Percentiles rank a stretch among this genome's conserved stretches.
Evolutionary conservation across 2,329 filamentous ascomycete genomes (phyloP).

Genomic region (Mycogone perniciosa): DNA sequence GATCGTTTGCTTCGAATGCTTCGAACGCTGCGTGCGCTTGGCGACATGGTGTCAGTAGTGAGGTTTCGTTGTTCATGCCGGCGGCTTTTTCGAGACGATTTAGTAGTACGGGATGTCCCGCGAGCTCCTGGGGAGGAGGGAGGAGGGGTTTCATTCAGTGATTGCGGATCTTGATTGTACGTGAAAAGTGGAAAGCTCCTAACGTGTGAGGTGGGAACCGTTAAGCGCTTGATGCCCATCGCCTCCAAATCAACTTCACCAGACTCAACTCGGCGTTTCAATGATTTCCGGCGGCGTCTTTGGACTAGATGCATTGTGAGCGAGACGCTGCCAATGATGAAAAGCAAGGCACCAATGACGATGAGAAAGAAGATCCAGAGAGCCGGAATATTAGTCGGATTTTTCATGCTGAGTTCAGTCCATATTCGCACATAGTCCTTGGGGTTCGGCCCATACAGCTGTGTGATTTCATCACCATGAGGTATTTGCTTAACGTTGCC

Average conservation of each 20-base stretch:
- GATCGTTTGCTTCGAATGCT: constrained; percentile 34
- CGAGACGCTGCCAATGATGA: constrained; percentile 61
- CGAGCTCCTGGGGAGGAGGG: constrained; percentile 23
- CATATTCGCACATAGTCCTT: constrained; percentile 56
- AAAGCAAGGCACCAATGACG: constrained; percentile 64
- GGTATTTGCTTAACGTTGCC: constrained; percentile 62
- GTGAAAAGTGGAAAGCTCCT: constrained; percentile 71
- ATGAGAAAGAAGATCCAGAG: constrained; percentile 75
- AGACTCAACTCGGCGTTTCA: constrained; percentile 63
- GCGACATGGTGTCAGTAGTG: constrained; percentile 21
- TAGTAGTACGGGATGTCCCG: constrained; percentile 25
- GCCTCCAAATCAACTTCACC: constrained; percentile 84
- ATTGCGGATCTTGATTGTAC: constrained; percentile 56
- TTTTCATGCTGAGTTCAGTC: constrained; percentile 46
- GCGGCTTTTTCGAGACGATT: constrained; percentile 25
- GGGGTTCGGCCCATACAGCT: constrained; percentile 48
- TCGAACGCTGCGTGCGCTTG: constrained; percentile 19
- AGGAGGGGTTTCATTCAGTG: constrained; percentile 30
- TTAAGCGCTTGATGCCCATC: constrained; percentile 75
- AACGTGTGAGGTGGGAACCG: constrained; percentile 65
- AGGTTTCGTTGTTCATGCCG: constrained; percentile 25
- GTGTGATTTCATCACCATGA: constrained; percentile 49
- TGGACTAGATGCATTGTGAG: constrained; percentile 73
- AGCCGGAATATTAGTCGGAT: constrained; percentile 52
- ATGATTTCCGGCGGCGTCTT: constrained; percentile 57